phyloP scores from a whole-genome alignment of 805 yeast genomes.

The Candida pseudofarinosa region DNA sequence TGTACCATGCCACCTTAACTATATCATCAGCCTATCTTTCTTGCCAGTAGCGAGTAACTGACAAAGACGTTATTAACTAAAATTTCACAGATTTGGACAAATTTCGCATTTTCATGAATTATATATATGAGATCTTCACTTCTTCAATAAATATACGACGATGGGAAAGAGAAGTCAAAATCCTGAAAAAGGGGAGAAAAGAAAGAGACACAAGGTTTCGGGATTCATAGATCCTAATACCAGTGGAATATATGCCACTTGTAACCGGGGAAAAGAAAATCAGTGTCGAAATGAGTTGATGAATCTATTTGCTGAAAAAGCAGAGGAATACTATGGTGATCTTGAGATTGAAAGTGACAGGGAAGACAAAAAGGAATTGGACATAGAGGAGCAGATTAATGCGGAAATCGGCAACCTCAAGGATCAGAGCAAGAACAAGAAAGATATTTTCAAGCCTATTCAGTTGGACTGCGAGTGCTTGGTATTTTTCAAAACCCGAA shows the following conservation, averaged over 20 bases:
- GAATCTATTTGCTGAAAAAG: slow-evolving; percentile 44
- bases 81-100: too few species aligned
- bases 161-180: slow-evolving; percentile 29
- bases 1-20: not conserved
- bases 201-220: slow-evolving; percentile 41
- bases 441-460: slow-evolving; percentile 49
- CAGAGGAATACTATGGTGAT: slow-evolving; percentile 29
- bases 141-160: not conserved
- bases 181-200: slow-evolving; percentile 11
- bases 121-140: not conserved
- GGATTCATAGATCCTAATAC: slow-evolving; percentile 78
- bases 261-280: slow-evolving; percentile 75
- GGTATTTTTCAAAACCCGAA: slow-evolving; percentile 74
- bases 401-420: slow-evolving; percentile 66
- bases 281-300: slow-evolving; percentile 73
- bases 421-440: slow-evolving; percentile 38
- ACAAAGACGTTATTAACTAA: not conserved
- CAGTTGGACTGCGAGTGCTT: slow-evolving; percentile 78
- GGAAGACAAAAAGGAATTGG: slow-evolving; percentile 35
- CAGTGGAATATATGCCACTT: slow-evolving; percentile 85
- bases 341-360: slow-evolving; percentile 21
- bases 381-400: slow-evolving; percentile 73
- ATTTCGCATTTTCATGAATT: not conserved
- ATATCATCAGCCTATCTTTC: too few species aligned
- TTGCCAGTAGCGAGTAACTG: too few species aligned